phyloP scores from a whole-genome alignment of 164 flowering plant genomes.

The Hamamelis virginiana region DNA sequence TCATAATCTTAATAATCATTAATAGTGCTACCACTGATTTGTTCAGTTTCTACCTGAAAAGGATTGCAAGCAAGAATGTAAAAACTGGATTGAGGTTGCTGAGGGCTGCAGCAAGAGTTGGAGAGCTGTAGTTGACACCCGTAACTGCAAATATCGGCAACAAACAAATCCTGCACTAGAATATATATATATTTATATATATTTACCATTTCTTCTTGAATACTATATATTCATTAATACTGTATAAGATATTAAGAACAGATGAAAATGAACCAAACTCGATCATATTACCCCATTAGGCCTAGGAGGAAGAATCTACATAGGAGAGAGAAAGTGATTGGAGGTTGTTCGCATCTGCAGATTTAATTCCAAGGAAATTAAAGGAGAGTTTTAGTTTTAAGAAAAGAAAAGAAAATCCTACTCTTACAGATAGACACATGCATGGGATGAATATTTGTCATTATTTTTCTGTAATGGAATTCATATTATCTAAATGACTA shows the following conservation, averaged over 20 bases:
- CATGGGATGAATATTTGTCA: no score
- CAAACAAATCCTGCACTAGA: no score
- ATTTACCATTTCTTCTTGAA: slow-evolving; percentile 18
- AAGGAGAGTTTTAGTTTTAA: neutral
- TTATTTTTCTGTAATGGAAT: no score
- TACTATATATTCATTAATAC: slow-evolving; percentile 11
- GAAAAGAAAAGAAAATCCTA: no score
- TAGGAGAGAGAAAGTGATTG: slow-evolving; percentile 13
- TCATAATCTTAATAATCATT: no score
- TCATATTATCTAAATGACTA: no score
- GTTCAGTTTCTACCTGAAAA: slow-evolving; percentile 38
- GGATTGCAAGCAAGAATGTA: slow-evolving; percentile 36
- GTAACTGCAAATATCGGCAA: slow-evolving; percentile 5
- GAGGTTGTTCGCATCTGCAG: slow-evolving; percentile 14
- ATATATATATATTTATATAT: no score
- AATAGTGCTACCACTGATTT: no score
- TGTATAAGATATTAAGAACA: no score
- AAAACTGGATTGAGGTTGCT: slow-evolving; percentile 31
- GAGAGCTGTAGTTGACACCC: slow-evolving; percentile 41
- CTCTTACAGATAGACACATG: no score
- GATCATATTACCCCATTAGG: slow-evolving; percentile 26
- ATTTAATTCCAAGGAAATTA: no score
- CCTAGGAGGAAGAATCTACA: slow-evolving; percentile 26
- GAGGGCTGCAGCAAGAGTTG: slow-evolving; percentile 33
- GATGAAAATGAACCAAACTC: neutral